Conservation (phyloP, 1,284 basidiomycete genomes). For the Cryptococcus sp. region DNA sequence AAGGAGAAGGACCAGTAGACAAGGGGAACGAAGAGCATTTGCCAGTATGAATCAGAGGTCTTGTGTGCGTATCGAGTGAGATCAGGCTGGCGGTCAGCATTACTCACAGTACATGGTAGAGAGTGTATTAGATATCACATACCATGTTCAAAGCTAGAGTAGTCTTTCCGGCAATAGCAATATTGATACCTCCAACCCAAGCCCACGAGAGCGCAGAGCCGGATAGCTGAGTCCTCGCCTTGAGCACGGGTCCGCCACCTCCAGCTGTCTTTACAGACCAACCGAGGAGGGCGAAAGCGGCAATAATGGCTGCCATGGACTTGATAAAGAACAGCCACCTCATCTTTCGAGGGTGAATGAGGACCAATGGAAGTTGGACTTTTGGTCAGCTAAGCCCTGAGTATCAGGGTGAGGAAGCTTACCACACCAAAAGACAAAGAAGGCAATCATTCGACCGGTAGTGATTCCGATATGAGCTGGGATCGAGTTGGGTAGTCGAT, state of each 20-base stretch:
- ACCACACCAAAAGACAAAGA: conserved; percentile 66
- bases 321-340: conserved; percentile 69
- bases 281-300: conserved; percentile 65
- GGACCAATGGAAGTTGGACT: conserved; percentile 58
- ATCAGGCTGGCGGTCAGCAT: conserved; percentile 50
- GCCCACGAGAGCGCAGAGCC: conserved; percentile 55
- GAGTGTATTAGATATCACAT: conserved; percentile 2
- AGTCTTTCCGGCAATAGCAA: conserved; percentile 58
- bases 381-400: background rate
- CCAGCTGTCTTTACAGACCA: conserved; percentile 45
- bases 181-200: conserved; percentile 66
- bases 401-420: conserved; percentile 31
- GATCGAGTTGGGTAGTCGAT: conserved; percentile 60
- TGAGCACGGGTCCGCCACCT: conserved; percentile 56
- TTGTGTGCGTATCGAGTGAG: conserved; percentile 41
- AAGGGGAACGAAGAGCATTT: conserved; percentile 36
- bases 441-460: conserved; percentile 58
- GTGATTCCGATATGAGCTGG: conserved; percentile 60
- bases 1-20: conserved; percentile 39
- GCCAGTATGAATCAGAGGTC: conserved; percentile 40
- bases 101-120: background rate
- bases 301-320: conserved; percentile 58
- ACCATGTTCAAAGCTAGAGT: conserved; percentile 41
- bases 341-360: conserved; percentile 69
- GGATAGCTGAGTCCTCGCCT: conserved; percentile 3